Evolutionary conservation across 306 rosid genomes (phyloP).

Genomic region (Calophaca sinica): DNA sequence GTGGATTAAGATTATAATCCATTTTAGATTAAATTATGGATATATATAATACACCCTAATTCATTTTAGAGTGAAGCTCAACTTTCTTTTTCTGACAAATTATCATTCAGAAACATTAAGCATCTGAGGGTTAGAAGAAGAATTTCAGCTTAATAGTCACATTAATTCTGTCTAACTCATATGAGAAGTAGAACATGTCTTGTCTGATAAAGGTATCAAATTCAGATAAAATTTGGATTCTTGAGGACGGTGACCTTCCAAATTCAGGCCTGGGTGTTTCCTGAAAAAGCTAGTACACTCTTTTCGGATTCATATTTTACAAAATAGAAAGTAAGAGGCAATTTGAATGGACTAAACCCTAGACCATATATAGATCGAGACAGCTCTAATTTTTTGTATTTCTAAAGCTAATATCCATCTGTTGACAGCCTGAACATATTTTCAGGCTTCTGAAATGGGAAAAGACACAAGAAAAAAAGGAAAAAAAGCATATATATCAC

Average conservation of each 20-base stretch:
- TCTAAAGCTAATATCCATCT: too few relatives aligned
- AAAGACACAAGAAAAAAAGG: slow-evolving; percentile 13
- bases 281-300: slow-evolving; percentile 47
- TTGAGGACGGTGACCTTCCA: slow-evolving; percentile 63
- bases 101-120: slow-evolving; percentile 31
- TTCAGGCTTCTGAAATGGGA: slow-evolving; percentile 8
- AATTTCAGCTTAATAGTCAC: not conserved
- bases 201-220: slow-evolving; percentile 57
- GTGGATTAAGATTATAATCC: not conserved
- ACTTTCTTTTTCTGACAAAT: not conserved
- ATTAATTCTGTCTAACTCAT: too few relatives aligned
- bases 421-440: slow-evolving; percentile 17
- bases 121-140: slow-evolving; percentile 30
- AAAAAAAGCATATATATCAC: not conserved
- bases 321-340: not conserved
- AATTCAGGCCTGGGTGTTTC: slow-evolving; percentile 47
- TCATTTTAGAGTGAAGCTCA: too few relatives aligned
- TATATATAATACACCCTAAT: too few relatives aligned
- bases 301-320: not conserved
- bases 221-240: slow-evolving; percentile 56
- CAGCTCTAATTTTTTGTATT: too few relatives aligned
- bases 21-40: not conserved
- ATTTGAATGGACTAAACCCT: not conserved
- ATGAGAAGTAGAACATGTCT: slow-evolving; percentile 33
- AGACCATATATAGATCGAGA: too few relatives aligned